Base-by-base conservation (phyloP, 306 rosid genomes). In the Corylus heterophylla region DNA sequence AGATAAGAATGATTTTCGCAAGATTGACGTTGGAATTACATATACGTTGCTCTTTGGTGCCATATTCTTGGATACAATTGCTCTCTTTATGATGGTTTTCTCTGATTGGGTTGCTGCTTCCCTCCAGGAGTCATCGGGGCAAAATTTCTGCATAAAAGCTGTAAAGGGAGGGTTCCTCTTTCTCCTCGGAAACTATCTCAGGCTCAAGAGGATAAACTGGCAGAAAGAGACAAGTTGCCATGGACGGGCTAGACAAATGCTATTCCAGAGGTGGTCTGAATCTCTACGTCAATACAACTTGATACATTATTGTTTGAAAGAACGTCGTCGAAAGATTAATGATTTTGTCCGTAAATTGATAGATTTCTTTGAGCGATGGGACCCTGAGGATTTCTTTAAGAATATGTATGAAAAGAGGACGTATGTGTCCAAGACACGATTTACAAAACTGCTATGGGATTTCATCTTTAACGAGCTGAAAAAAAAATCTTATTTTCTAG, bases 231-330 rank as follows among this genome's bases (percentile, higher is more conserved):
- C 56, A 4, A 13, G 20, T 8, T 44, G 0, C 25, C 29, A 2
- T 7, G 56, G 35, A 8, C 51, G 82, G 67, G 51, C 27, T 18
- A 71, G 79, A 0, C 42, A 9, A 6, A 11, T 74, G 8, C 45
- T 79, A 0, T 69, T 85, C 56, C 82, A 80, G 16, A 81, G 88
- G 69, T 87, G 90, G 90, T 73, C 69, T 2, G 80, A 78, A 74
- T 58, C 75, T 8, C 35, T 80, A 52, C 52, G 78, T 13, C 12
- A 48, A 42, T 72, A 55, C 70, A 83, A 85, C 16, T 17, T 88
- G 79, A 85, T 85, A 74, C 2, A 31, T 2, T 31, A 31, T 31
- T 31, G 2, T 31, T 31, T 31, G 35, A 31, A 29, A 29, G 31
- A 29, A 29, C 31, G 77, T 12, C 31, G 31, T 29, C 55, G 20